Conservation (phyloP, 2,329 filamentous ascomycete genomes). For the Paradendryphiella salina region DNA sequence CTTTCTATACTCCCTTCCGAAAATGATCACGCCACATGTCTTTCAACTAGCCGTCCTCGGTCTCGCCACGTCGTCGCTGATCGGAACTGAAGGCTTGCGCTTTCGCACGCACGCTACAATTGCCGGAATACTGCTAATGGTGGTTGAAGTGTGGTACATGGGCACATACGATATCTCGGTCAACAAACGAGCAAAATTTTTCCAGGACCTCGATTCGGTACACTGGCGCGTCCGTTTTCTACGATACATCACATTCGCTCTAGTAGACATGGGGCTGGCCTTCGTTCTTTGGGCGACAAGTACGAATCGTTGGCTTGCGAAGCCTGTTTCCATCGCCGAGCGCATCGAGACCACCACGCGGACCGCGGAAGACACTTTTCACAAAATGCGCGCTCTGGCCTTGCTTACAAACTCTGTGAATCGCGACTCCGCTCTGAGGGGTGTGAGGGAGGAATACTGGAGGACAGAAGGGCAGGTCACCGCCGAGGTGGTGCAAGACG, state of each 20-base stretch:
- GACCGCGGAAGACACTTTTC: slow-evolving; percentile 61
- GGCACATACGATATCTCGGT: slow-evolving; percentile 65
- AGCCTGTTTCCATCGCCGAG: slow-evolving; percentile 63
- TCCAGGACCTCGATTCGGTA: slow-evolving; percentile 67
- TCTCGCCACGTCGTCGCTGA: slow-evolving; percentile 70
- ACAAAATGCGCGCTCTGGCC: slow-evolving; percentile 71
- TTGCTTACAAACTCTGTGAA: slow-evolving; percentile 79
- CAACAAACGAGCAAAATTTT: slow-evolving; percentile 65
- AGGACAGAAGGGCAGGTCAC: slow-evolving; percentile 72
- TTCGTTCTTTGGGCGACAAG: slow-evolving; percentile 72
- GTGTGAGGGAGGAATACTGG: slow-evolving; percentile 75
- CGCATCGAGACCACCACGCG: slow-evolving; percentile 65
- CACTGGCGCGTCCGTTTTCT: slow-evolving; percentile 69
- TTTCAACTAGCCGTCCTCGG: slow-evolving; percentile 74
- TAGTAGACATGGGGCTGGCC: slow-evolving; percentile 66
- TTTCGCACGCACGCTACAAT: slow-evolving; percentile 76
- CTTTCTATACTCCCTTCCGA: slow-evolving; percentile 78
- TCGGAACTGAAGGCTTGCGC: slow-evolving; percentile 63
- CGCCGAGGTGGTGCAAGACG: slow-evolving; percentile 75
- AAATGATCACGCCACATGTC: slow-evolving; percentile 75
- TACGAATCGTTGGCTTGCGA: slow-evolving; percentile 77
- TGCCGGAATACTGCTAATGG: slow-evolving; percentile 60
- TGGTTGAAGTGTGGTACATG: slow-evolving; percentile 68
- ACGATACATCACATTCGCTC: slow-evolving; percentile 66
- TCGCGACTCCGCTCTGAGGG: slow-evolving; percentile 71